Conservation (phyloP, 1,284 basidiomycete genomes). For the Papiliotrema fonsecae region DNA sequence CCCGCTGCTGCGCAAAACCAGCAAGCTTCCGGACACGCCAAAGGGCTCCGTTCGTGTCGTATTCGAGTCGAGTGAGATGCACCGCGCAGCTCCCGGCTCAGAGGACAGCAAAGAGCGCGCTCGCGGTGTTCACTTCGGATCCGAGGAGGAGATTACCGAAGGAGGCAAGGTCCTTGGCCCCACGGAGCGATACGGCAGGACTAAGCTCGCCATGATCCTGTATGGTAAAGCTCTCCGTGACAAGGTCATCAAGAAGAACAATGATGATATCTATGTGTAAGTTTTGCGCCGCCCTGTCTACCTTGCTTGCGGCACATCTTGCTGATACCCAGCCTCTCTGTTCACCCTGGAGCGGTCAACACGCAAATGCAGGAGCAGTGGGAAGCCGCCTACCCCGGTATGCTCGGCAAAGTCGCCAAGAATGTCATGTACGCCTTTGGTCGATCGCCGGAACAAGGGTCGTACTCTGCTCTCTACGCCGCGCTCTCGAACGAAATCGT, state of each 20-base stretch:
- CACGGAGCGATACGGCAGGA: slow-evolving; percentile 48
- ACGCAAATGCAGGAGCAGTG: slow-evolving; percentile 51
- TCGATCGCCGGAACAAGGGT: slow-evolving; percentile 46
- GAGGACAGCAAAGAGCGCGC: slow-evolving; percentile 18
- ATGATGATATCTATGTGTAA: slow-evolving; percentile 44
- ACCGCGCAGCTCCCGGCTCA: slow-evolving; percentile 43
- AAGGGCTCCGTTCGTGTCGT: slow-evolving; percentile 48
- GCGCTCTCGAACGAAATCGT: slow-evolving; percentile 48
- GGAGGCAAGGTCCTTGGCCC: slow-evolving; percentile 37
- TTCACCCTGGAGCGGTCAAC: slow-evolving; percentile 51
- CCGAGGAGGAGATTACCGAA: slow-evolving; percentile 49
- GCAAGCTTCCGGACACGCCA: slow-evolving; percentile 27
- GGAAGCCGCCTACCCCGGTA: slow-evolving; percentile 47
- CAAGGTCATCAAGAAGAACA: slow-evolving; percentile 45
- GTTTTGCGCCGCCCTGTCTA: background rate
- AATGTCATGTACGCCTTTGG: slow-evolving; percentile 44
- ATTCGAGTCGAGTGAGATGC: slow-evolving; percentile 50
- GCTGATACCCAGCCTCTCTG: slow-evolving; percentile 40
- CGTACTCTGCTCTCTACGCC: slow-evolving; percentile 38
- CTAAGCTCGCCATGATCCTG: slow-evolving; percentile 51
- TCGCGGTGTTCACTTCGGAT: slow-evolving; percentile 44
- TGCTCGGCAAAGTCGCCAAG: slow-evolving; percentile 45
- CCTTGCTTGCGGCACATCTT: background rate
- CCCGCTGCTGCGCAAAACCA: slow-evolving; percentile 50
- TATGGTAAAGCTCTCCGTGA: slow-evolving; percentile 49